Evolutionary conservation across 1,284 basidiomycete genomes (phyloP), one percentile per base, ranked within the genome.

Genomic region (Thecaphora thlaspeos): DNA sequence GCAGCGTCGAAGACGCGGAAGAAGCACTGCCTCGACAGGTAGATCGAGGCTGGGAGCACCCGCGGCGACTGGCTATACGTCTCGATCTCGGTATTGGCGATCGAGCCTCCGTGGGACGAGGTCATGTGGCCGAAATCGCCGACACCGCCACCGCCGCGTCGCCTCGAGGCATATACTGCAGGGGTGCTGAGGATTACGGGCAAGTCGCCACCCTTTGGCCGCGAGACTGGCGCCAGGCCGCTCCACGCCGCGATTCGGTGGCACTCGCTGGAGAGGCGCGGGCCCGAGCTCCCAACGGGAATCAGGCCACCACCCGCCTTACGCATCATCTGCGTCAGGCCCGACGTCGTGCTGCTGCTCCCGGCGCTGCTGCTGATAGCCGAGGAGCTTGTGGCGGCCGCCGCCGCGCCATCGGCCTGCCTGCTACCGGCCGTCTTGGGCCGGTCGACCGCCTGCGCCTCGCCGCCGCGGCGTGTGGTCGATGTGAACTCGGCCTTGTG

Each of bases 11-110:
- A 28, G 17, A 43, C 43, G 45, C 57, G 51, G 45, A 66, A 66
- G 52, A 51, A 57, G 24, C 46, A 56, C 41, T 66, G 63, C 12
- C 58, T 58, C 19, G 63, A 66, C 10, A 61, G 42, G 30, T 55
- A 61, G 43, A 66, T 54, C 18, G 63, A 58, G 3, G 48, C 38
- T 0, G 63, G 63, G 17, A 66, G 55, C 32, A 66, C 56, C 18
- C 55, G 40, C 4, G 55, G 49, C 2, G 63, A 49, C 26, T 61
- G 63, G 43, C 63, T 66, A 50, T 61, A 61, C 0, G 63, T 66
- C 37, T 66, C 63, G 36, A 66, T 57, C 41, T 66, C 63, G 26
- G 58, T 55, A 24, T 61, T 55, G 28, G 63, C 55, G 4, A 66
- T 45, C 26, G 49, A 55, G 36, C 26, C 26, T 28, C 26, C 7